Conservation (phyloP, 2,329 filamentous ascomycete genomes). For the Phoma herbarum region DNA sequence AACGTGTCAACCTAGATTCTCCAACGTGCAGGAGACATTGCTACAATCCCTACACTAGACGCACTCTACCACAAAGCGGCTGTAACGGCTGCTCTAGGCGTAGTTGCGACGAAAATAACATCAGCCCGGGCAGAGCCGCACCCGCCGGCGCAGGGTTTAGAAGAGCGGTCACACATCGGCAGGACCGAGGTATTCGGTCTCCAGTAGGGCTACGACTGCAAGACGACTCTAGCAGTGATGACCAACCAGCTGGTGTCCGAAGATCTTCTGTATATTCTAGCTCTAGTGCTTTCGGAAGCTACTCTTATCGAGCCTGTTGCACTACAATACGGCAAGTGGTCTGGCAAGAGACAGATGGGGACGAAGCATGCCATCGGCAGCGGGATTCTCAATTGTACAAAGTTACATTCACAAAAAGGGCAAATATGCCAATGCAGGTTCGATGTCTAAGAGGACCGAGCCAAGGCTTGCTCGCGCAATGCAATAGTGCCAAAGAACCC, state of each 20-base stretch:
- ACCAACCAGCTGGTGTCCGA: background rate
- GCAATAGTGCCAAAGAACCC: constrained; percentile 14
- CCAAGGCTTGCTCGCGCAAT: constrained; percentile 12
- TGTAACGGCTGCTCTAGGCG: background rate
- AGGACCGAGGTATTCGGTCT: constrained; percentile 6
- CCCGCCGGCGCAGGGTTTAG: constrained; percentile 9
- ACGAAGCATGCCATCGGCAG: constrained; percentile 1
- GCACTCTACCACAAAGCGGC: background rate
- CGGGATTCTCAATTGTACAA: constrained; percentile 11
- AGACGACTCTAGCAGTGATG: background rate
- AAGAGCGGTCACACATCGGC: constrained; percentile 10
- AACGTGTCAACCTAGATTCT: background rate
- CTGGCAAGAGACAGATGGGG: background rate
- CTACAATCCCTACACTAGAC: background rate
- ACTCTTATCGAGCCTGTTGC: background rate
- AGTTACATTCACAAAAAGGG: constrained; percentile 12
- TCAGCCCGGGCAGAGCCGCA: constrained; percentile 14
- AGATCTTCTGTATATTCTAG: background rate
- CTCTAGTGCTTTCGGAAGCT: background rate
- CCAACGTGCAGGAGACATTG: background rate
- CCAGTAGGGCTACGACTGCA: background rate
- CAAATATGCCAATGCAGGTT: constrained; percentile 16
- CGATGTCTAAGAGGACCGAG: constrained; percentile 13
- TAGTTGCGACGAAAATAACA: constrained; percentile 12
- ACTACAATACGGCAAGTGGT: background rate